Evolutionary conservation across 2,329 filamentous ascomycete genomes (phyloP).

Genomic region (Cercospora janseana): DNA sequence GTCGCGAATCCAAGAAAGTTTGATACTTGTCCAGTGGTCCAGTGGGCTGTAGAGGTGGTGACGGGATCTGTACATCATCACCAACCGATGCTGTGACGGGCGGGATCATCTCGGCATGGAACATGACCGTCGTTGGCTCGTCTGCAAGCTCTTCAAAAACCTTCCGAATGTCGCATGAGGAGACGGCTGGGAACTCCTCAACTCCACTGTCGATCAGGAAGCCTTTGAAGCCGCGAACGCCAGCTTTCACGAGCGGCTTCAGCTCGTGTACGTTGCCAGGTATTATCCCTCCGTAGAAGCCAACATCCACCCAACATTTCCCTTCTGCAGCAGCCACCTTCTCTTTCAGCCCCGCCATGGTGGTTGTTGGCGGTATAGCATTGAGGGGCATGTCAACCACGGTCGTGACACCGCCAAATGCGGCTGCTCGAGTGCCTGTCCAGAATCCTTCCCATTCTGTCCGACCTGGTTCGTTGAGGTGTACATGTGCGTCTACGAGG

Average conservation of each 20-base stretch:
- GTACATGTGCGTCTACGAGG: slow-evolving; percentile 93
- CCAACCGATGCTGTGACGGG: slow-evolving; percentile 76
- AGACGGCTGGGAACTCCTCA: slow-evolving; percentile 93
- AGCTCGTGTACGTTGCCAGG: slow-evolving; percentile 83
- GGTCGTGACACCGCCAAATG: slow-evolving; percentile 93
- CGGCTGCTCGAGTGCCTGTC: slow-evolving; percentile 89
- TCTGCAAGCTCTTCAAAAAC: slow-evolving; percentile 80
- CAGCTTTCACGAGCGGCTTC: slow-evolving; percentile 74
- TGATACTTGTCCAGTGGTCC: slow-evolving; percentile 75
- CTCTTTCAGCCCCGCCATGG: slow-evolving; percentile 73
- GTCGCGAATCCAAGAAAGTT: slow-evolving; percentile 88
- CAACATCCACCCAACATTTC: slow-evolving; percentile 98
- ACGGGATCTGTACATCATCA: slow-evolving; percentile 68
- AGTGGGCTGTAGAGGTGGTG: slow-evolving; percentile 65
- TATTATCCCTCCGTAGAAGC: slow-evolving; percentile 92
- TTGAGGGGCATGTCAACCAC: slow-evolving; percentile 98
- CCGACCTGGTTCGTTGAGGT: slow-evolving; percentile 92
- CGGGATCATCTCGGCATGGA: slow-evolving; percentile 98
- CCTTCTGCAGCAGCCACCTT: slow-evolving; percentile 81
- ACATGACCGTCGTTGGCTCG: slow-evolving; percentile 89
- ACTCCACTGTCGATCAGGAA: slow-evolving; percentile 97
- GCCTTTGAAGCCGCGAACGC: slow-evolving; percentile 94
- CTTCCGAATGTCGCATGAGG: slow-evolving; percentile 70
- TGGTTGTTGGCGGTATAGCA: slow-evolving; percentile 93
- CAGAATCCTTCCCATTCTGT: slow-evolving; percentile 99